A percentile compares a stretch with the other conserved stretches of the same genome.
Conservation (phyloP, 352 stramenopile species). For the Globisporangium iwayamae region DNA sequence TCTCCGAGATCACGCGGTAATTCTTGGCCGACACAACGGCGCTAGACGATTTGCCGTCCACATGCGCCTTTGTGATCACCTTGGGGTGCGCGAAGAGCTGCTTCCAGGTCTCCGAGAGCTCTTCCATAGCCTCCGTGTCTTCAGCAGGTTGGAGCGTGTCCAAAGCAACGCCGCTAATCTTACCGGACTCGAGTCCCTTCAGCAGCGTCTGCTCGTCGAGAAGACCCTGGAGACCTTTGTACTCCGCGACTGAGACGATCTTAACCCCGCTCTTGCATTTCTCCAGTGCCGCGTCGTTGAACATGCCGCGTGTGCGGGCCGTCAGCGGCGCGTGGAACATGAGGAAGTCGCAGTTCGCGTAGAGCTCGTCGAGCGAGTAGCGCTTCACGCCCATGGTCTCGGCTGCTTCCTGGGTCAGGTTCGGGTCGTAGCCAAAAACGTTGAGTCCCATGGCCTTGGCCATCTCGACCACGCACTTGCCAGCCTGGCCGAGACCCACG, state of each 20-base stretch:
- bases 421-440: conserved; percentile 74
- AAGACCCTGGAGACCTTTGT: conserved; percentile 65
- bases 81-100: conserved; percentile 84
- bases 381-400: conserved; percentile 63
- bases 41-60: conserved; percentile 86
- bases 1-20: conserved; percentile 76
- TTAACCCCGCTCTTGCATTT: conserved; percentile 90
- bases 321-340: conserved; percentile 95
- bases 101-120: conserved; percentile 41
- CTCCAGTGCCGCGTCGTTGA: conserved; percentile 70
- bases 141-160: conserved; percentile 55
- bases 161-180: conserved; percentile 83
- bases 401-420: conserved; percentile 62
- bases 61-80: conserved; percentile 86
- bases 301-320: conserved; percentile 88
- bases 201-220: conserved; percentile 81
- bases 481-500: conserved; percentile 68
- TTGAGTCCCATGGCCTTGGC: conserved; percentile 62
- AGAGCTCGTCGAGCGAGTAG: conserved; percentile 58
- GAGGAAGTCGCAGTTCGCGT: conserved; percentile 87
- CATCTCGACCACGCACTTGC: conserved; percentile 73
- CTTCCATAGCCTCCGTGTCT: conserved; percentile 10
- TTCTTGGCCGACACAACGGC: conserved; percentile 67
- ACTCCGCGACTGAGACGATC: conserved; percentile 82
- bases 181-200: conserved; percentile 56